phyloP scores from a whole-genome alignment of 768 basidiomycete genomes.

The Exsudoporus frostii region DNA sequence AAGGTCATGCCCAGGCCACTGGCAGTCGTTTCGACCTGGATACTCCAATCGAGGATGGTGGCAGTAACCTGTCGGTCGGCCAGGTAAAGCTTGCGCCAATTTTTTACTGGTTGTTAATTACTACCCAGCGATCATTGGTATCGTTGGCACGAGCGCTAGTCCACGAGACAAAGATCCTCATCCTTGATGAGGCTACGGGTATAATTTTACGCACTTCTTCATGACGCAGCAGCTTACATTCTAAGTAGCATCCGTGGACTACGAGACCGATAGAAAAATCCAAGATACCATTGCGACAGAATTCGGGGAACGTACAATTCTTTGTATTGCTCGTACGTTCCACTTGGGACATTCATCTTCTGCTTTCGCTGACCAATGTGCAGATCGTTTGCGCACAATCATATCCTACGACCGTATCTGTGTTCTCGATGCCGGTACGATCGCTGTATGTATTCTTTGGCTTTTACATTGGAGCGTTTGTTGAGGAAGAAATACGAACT shows the following conservation, averaged over 20 bases:
- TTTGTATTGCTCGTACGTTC: constrained; percentile 81
- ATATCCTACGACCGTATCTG: constrained; percentile 86
- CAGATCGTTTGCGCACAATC: constrained; percentile 84
- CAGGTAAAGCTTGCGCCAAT: constrained; percentile 8
- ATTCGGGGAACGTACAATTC: constrained; percentile 79
- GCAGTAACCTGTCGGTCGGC: constrained; percentile 77
- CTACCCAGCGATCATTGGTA: constrained; percentile 71
- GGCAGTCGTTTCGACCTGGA: constrained; percentile 74
- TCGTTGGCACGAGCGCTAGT: constrained; percentile 88
- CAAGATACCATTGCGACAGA: constrained; percentile 85
- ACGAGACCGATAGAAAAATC: constrained; percentile 87
- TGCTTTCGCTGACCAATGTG: background rate
- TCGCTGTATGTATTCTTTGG: constrained; percentile 49
- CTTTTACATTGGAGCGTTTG: background rate
- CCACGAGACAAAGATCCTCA: constrained; percentile 77
- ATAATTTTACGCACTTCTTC: background rate
- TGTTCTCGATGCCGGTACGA: constrained; percentile 77
- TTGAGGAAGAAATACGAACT: background rate
- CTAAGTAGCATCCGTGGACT: constrained; percentile 72
- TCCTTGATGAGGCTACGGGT: constrained; percentile 90
- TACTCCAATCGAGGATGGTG: constrained; percentile 81
- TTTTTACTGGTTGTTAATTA: constrained; percentile 23
- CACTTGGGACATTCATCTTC: background rate
- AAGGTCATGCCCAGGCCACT: constrained; percentile 38
- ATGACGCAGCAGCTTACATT: background rate